phyloP scores from a whole-genome alignment of 345 rosid species.

The Eutrema heterophyllum region DNA sequence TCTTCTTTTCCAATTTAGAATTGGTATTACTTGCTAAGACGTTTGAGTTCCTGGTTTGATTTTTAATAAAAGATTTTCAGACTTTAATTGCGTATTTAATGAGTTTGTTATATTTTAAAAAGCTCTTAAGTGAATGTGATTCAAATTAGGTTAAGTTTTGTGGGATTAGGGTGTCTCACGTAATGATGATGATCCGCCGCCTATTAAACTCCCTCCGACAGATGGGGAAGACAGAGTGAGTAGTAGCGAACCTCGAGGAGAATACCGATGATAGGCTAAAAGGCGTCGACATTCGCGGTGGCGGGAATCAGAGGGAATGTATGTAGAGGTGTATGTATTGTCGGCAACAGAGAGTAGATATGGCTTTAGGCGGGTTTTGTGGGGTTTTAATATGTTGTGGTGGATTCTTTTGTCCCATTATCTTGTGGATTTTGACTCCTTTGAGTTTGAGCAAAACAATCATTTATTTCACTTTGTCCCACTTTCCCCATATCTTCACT shows the following conservation, averaged over 20 bases:
- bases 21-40: too few relatives aligned
- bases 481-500: too few relatives aligned
- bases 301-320: neutral
- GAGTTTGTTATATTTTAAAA: too few relatives aligned
- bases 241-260: constrained; percentile 31
- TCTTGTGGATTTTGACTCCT: neutral
- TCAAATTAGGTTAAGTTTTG: too few relatives aligned
- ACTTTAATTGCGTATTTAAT: too few relatives aligned
- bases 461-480: too few relatives aligned
- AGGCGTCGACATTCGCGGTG: constrained; percentile 19
- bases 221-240: constrained; percentile 31
- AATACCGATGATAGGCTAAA: constrained; percentile 34
- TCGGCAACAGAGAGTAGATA: constrained; percentile 10
- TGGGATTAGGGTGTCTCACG: too few relatives aligned
- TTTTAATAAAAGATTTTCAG: too few relatives aligned
- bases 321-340: constrained; percentile 27
- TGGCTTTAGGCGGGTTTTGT: constrained; percentile 25
- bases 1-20: too few relatives aligned
- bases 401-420: constrained; percentile 15
- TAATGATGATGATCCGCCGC: constrained; percentile 23
- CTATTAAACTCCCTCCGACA: neutral
- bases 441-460: too few relatives aligned
- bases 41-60: too few relatives aligned
- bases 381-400: constrained; percentile 20
- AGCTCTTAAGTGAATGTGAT: too few relatives aligned